Conservation (phyloP, 208 protist genomes). For the Trypanosoma platydactyli region DNA sequence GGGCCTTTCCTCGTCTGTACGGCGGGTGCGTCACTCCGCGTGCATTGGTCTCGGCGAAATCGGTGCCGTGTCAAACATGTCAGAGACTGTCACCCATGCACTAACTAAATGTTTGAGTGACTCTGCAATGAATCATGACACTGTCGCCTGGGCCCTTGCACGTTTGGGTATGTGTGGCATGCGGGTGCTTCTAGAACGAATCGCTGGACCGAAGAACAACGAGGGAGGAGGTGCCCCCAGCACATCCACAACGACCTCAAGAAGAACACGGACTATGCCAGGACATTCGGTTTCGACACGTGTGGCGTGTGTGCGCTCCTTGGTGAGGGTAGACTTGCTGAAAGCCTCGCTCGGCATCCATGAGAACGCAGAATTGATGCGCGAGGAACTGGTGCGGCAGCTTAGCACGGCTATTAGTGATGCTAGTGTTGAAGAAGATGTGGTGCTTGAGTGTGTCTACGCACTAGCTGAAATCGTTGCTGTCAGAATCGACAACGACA, state of each 20-base stretch:
- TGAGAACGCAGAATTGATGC: constrained; percentile 24
- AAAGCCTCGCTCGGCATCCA: constrained; percentile 20
- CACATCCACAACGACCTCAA: background rate
- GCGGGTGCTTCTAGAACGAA: constrained; percentile 31
- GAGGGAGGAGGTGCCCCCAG: background rate
- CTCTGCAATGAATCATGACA: constrained; percentile 31
- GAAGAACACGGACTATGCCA: constrained; percentile 1
- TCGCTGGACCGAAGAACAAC: background rate
- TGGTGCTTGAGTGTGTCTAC: constrained; percentile 52
- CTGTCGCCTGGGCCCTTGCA: constrained; percentile 53
- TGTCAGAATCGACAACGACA: background rate
- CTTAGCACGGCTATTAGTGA: constrained; percentile 36
- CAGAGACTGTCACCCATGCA: constrained; percentile 5
- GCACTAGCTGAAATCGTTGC: constrained; percentile 31
- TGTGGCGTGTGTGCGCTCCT: constrained; percentile 38
- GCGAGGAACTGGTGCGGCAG: constrained; percentile 41
- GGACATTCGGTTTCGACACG: constrained; percentile 28
- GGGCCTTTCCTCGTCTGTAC: constrained; percentile 35
- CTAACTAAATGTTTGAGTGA: constrained; percentile 22
- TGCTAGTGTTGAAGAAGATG: constrained; percentile 44
- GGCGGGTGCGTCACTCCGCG: constrained; percentile 55
- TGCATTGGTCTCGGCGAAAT: constrained; percentile 59
- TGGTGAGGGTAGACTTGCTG: constrained; percentile 36
- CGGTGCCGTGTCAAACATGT: constrained; percentile 22
- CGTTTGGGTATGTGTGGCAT: constrained; percentile 49